These are phyloP conservation scores for Pseudocercospora musae DNA, from an alignment of 2,329 filamentous ascomycete genomes.

Conservation along the genomic window DNA sequence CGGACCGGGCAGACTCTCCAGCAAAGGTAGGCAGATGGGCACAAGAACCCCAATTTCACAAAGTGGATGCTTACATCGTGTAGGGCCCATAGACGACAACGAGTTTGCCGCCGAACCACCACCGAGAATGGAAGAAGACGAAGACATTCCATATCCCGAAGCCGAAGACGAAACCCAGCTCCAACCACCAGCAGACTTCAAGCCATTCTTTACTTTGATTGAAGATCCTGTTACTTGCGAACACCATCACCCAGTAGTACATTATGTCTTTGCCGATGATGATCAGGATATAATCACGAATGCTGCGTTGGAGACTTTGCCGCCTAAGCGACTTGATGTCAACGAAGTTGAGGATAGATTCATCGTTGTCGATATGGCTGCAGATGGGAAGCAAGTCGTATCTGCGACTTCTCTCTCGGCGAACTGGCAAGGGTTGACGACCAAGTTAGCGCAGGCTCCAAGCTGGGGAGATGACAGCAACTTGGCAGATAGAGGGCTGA, in stretches of 20 bases:
- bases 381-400: slow-evolving; percentile 53
- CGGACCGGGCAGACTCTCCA: not conserved
- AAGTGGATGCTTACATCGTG: not conserved
- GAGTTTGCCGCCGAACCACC: slow-evolving; percentile 4
- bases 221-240: slow-evolving; percentile 70
- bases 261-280: slow-evolving; percentile 93
- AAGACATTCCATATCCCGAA: slow-evolving; percentile 22
- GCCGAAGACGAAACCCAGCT: slow-evolving; percentile 17
- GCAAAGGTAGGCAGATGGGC: slow-evolving; percentile 1
- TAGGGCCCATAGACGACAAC: slow-evolving; percentile 13
- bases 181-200: slow-evolving; percentile 53
- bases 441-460: slow-evolving; percentile 56
- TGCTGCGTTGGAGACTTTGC: slow-evolving; percentile 55
- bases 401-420: slow-evolving; percentile 70
- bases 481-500: slow-evolving; percentile 46
- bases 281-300: slow-evolving; percentile 73
- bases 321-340: slow-evolving; percentile 18
- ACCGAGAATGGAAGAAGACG: slow-evolving; percentile 5
- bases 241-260: slow-evolving; percentile 78
- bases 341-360: slow-evolving; percentile 50
- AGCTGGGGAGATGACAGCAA: slow-evolving; percentile 55
- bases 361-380: slow-evolving; percentile 54
- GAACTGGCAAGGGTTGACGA: slow-evolving; percentile 66
- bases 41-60: not conserved
- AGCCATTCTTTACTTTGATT: slow-evolving; percentile 81